phyloP scores from a whole-genome alignment of 345 rosid species.

The Camelina laxa region DNA sequence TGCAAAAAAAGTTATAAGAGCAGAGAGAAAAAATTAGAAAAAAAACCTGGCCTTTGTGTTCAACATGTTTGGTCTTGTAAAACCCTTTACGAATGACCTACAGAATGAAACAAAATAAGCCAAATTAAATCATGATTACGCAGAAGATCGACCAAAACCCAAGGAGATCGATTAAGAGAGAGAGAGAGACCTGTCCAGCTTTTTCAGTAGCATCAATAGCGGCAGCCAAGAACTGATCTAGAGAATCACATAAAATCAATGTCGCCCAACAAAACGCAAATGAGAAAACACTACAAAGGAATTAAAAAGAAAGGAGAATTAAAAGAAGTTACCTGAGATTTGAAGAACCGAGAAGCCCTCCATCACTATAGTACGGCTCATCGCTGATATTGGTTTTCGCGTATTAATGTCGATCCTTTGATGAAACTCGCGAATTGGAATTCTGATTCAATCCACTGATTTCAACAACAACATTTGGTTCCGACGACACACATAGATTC shows the following conservation, averaged over 20 bases:
- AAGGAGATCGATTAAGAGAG: neutral
- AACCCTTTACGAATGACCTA: conserved; percentile 84
- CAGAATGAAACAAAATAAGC: neutral
- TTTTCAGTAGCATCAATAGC: conserved; percentile 85
- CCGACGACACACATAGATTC: too few species aligned
- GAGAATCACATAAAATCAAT: conserved; percentile 47
- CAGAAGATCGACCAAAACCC: neutral
- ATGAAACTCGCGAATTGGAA: too few species aligned
- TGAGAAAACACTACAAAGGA: conserved; percentile 13
- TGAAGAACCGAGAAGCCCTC: too few species aligned
- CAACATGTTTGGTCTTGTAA: conserved; percentile 83
- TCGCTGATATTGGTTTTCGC: too few species aligned
- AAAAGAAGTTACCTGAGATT: too few species aligned
- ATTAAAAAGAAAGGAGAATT: neutral
- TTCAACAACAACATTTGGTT: too few species aligned
- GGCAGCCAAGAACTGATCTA: conserved; percentile 58
- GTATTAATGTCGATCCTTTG: too few species aligned
- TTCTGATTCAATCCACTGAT: too few species aligned
- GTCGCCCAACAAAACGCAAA: conserved; percentile 14
- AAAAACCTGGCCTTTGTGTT: conserved; percentile 87
- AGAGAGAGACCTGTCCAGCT: conserved; percentile 70
- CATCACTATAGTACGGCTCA: too few species aligned
- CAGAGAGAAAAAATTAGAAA: neutral
- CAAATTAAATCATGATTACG: neutral
- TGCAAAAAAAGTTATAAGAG: neutral